phyloP scores from a whole-genome alignment of 768 basidiomycete species.

The Russula olivacea region DNA sequence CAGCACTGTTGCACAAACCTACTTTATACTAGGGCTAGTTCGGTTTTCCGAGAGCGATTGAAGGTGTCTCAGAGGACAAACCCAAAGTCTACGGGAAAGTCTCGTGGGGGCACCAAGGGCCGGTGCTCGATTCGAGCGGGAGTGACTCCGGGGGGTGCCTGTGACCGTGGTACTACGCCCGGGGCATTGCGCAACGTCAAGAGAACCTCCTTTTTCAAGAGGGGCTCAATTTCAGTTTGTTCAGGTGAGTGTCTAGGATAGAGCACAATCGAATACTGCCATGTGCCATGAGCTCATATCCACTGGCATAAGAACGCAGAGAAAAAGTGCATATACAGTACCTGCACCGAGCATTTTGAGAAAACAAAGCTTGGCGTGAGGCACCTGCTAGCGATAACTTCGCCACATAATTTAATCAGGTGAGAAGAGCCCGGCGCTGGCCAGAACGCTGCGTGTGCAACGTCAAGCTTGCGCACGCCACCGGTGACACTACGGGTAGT shows the following conservation, averaged over 20 bases:
- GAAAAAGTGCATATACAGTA: not conserved
- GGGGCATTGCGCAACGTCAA: slow-evolving; percentile 25
- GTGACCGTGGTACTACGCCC: slow-evolving; percentile 2
- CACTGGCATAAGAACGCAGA: not conserved
- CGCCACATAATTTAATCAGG: slow-evolving; percentile 12
- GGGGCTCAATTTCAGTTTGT: not conserved
- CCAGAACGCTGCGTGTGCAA: slow-evolving; percentile 19
- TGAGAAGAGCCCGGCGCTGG: slow-evolving; percentile 2
- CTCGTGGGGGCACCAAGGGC: not conserved
- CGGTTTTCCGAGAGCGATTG: too few relatives aligned
- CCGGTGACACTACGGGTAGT: slow-evolving; percentile 1
- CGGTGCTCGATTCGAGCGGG: not conserved
- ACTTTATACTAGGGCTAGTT: not conserved
- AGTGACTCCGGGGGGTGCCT: not conserved
- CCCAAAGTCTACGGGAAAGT: slow-evolving; percentile 1
- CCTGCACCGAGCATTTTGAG: slow-evolving; percentile 13
- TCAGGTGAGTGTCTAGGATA: slow-evolving; percentile 2
- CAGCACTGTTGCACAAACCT: not conserved
- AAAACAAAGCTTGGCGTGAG: slow-evolving; percentile 18
- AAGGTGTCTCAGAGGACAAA: not conserved
- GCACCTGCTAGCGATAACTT: not conserved
- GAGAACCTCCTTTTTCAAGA: slow-evolving; percentile 25
- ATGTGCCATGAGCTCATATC: not conserved
- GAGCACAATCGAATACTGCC: slow-evolving; percentile 15
- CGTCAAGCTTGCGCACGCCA: not conserved